Conservation (phyloP, 345 rosid species). For the Eucalyptus marginata region DNA sequence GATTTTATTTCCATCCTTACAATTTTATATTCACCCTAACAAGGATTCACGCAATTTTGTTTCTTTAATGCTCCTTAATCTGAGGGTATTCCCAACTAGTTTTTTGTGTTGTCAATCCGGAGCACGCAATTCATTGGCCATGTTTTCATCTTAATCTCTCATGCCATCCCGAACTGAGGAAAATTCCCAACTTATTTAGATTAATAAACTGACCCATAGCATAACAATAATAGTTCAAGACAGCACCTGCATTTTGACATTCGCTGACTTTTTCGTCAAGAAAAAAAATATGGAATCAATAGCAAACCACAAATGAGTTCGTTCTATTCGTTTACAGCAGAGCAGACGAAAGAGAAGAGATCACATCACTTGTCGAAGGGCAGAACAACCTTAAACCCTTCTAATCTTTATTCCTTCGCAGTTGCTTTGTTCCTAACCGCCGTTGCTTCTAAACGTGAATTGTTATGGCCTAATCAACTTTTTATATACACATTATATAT, state of each 20-base stretch:
- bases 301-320: not conserved
- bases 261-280: not conserved
- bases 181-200: not conserved
- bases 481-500: not conserved
- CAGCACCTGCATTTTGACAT: not conserved
- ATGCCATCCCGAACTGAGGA: not conserved
- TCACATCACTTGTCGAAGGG: not conserved
- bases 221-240: not conserved
- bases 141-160: not conserved
- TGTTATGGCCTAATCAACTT: not conserved
- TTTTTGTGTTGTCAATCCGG: not conserved
- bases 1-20: fast-evolving
- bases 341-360: not conserved
- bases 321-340: not conserved
- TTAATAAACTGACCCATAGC: not conserved
- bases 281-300: not conserved
- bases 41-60: not conserved
- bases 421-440: not conserved
- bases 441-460: not conserved
- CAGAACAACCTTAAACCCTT: not conserved
- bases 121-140: not conserved
- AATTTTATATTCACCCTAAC: not conserved
- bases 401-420: not conserved
- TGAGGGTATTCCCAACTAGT: not conserved
- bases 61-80: not conserved